Conservation (phyloP, 2,329 filamentous ascomycete species). For the Fusarium guadeloupense region DNA sequence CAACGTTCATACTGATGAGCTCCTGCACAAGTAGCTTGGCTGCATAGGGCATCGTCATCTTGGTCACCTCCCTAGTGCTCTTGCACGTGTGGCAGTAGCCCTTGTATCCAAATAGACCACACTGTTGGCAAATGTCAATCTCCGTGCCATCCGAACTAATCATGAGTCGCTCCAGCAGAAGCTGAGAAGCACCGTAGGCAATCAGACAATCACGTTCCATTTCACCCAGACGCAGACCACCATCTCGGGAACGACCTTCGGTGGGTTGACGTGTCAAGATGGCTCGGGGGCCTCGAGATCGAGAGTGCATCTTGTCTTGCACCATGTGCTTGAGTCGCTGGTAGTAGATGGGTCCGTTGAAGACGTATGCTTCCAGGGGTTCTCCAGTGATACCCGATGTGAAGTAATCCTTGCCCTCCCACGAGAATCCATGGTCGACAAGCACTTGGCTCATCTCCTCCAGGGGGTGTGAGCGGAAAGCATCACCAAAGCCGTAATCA, state of each 20-base stretch:
- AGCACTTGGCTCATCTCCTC: constrained; percentile 89
- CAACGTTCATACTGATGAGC: constrained; percentile 98
- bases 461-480: constrained; percentile 84
- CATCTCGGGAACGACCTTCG: constrained; percentile 91
- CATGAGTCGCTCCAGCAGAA: constrained; percentile 94
- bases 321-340: constrained; percentile 99
- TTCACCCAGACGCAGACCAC: constrained; percentile 91
- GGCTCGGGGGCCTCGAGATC: constrained; percentile 86
- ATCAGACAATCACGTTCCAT: constrained; percentile 99
- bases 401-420: constrained; percentile 96
- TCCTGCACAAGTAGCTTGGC: constrained; percentile 97
- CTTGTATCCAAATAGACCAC: constrained; percentile 94
- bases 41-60: constrained; percentile 97
- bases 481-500: constrained; percentile 83
- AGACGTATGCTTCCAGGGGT: constrained; percentile 92
- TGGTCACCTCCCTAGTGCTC: constrained; percentile 82
- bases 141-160: constrained; percentile 88
- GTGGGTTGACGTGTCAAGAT: constrained; percentile 96
- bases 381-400: constrained; percentile 96
- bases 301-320: constrained; percentile 99
- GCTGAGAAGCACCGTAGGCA: constrained; percentile 92
- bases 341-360: constrained; percentile 99
- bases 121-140: constrained; percentile 93
- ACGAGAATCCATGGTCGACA: constrained; percentile 89
- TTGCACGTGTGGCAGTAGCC: constrained; percentile 95